Conservation (phyloP, 75 land plant species). For the Selaginella tamariscina region DNA sequence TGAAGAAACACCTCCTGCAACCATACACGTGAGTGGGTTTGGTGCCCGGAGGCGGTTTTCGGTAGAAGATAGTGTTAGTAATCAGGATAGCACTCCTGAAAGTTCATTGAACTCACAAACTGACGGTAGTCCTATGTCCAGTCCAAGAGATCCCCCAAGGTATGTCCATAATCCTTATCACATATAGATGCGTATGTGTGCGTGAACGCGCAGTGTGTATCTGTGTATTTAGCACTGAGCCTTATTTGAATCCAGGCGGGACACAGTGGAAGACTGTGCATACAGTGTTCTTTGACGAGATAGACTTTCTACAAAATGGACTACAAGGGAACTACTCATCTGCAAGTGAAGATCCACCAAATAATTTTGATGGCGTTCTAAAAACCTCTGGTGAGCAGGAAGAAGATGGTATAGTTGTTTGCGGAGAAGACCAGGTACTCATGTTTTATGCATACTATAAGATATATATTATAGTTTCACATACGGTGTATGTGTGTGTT, state of each 20-base stretch:
- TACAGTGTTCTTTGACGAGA: conserved; percentile 46
- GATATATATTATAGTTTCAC: no score
- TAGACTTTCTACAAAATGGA: conserved; percentile 20
- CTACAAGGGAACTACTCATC: no score
- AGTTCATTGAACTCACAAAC: conserved; percentile 20
- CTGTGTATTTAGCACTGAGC: no score
- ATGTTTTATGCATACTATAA: no score
- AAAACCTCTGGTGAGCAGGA: conserved; percentile 6
- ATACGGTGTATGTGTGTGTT: no score
- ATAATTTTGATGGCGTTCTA: not conserved
- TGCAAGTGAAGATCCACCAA: not conserved
- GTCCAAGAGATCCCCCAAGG: conserved; percentile 15
- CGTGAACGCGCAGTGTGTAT: no score
- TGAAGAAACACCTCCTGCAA: conserved; percentile 34
- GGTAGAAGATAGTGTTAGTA: conserved; percentile 10
- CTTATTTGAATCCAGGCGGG: no score
- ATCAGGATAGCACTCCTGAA: conserved; percentile 17
- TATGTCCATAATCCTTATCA: no score
- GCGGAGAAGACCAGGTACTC: conserved; percentile 5
- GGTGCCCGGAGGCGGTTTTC: conserved; percentile 20
- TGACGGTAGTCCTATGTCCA: conserved; percentile 23
- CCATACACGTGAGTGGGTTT: conserved; percentile 14
- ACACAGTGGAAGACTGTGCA: conserved; percentile 56
- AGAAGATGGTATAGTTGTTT: conserved; percentile 7
- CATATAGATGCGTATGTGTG: no score